These are phyloP conservation scores for Phlebiopsis flavidoalba DNA, from an alignment of 768 basidiomycete species.

Conservation along the genomic window DNA sequence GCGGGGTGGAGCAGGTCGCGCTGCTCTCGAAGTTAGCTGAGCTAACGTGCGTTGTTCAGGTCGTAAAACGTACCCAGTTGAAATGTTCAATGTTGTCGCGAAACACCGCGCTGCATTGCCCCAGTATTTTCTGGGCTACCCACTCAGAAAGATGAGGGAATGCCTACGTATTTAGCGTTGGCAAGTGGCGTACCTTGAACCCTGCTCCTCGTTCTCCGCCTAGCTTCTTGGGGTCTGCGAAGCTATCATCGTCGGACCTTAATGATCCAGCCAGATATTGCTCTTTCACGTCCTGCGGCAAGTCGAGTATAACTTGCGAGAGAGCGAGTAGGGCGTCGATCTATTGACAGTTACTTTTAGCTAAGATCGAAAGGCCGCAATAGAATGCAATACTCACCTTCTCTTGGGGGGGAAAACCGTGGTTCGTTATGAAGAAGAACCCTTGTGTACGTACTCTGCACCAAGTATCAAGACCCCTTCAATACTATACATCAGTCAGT, in stretches of 20 bases:
- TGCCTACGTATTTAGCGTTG: background rate
- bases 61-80: background rate
- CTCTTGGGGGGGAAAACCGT: background rate
- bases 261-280: background rate
- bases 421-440: background rate
- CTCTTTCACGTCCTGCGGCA: background rate
- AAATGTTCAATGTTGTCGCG: background rate
- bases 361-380: background rate
- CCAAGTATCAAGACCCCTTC: too few species aligned
- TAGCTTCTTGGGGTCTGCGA: background rate
- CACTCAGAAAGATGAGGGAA: background rate
- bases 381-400: background rate
- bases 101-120: background rate
- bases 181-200: background rate
- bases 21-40: background rate
- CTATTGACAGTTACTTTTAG: background rate
- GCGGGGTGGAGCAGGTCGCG: background rate
- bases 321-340: background rate
- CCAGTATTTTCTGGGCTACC: background rate
- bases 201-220: background rate
- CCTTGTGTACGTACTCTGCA: background rate
- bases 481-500: too few species aligned
- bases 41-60: background rate
- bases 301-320: background rate
- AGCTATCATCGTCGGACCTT: background rate